Percentiles rank a stretch among this genome's conserved stretches.
phyloP scores from a whole-genome alignment of 805 yeast species.

The Wickerhamomyces canadensis region DNA sequence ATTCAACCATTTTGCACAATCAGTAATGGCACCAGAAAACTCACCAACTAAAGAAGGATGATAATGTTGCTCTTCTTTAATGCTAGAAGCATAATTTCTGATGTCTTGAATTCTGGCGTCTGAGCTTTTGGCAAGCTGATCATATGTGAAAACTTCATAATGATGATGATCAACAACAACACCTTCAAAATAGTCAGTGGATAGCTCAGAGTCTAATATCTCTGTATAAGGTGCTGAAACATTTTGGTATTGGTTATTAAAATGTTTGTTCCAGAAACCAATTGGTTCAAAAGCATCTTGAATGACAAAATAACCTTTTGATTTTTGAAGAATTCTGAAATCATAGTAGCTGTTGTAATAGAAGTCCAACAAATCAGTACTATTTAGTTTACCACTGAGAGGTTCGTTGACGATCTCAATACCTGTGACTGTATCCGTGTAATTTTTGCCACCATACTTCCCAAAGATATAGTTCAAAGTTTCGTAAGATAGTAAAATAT shows the following conservation, averaged over 20 bases:
- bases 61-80: slow-evolving; percentile 28
- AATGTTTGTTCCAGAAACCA: slow-evolving; percentile 49
- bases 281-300: slow-evolving; percentile 62
- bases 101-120: slow-evolving; percentile 28
- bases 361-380: slow-evolving; percentile 27
- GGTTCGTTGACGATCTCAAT: slow-evolving; percentile 74
- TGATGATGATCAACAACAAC: slow-evolving; percentile 85
- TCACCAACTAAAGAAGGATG: slow-evolving; percentile 60
- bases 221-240: slow-evolving; percentile 26
- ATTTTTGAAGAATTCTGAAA: slow-evolving; percentile 17
- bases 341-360: slow-evolving; percentile 28
- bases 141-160: slow-evolving; percentile 76
- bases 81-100: slow-evolving; percentile 27
- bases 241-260: slow-evolving; percentile 27
- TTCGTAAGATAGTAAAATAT: slow-evolving; percentile 42
- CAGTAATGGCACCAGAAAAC: slow-evolving; percentile 67
- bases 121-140: slow-evolving; percentile 45
- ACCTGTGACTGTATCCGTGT: slow-evolving; percentile 58
- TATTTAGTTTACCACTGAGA: slow-evolving; percentile 44
- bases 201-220: slow-evolving; percentile 30
- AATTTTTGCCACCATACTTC: slow-evolving; percentile 44
- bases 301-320: slow-evolving; percentile 40
- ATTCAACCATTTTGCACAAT: slow-evolving; percentile 60
- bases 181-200: slow-evolving; percentile 41
- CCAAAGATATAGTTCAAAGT: slow-evolving; percentile 44